Base-by-base conservation (phyloP, 805 yeast genomes). In the Zygoascus tannicola region DNA sequence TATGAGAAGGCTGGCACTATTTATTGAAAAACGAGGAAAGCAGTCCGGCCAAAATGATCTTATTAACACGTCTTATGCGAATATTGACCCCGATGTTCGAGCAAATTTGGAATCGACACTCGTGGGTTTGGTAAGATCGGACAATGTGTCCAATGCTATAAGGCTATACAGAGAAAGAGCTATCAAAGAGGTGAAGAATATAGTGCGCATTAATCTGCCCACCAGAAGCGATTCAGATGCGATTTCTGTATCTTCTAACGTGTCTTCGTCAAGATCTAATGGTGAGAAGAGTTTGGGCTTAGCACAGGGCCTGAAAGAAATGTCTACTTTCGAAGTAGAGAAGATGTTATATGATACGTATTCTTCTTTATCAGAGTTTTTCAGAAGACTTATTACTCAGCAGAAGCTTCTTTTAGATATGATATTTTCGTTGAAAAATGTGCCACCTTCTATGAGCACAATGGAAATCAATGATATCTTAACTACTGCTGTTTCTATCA, bases 401-500 rank as follows among this genome's bases (percentile, higher is more conserved):
- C 94, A 87, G 57, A 87, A 86, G 59, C 54, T 85, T 3, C 61
- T 90, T 22, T 68, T 92, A 12, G 92, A 85, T 51, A 79, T 94
- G 0, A 33, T 35, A 18, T 14, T 22, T 4, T 62, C 81, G 23
- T 73, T 71, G 41, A 66, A 56, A 43, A 59, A 71, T 55, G 39
- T 66, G 3, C 44, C 45, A 33, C 20, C 28, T 3, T 22, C 47
- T 16, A 32, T 45, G 16, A n/a, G 45, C 63, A 72, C 78, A 14
- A 59, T 85, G 37, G 94, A 84, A 55, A 76, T 84, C 16, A 73
- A 85, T 1, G 63, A 66, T 5, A 74, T 85, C 2, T 77, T 87
- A 12, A 74, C 75, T 46, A 75, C 73, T 44, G 78, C 85, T 1
- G 81, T 86, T 10, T 81, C 78, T 41, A 69, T 79, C 22, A 69